These are phyloP conservation scores for Pleurotus platypus DNA, from an alignment of 768 basidiomycete species.

Conservation along the genomic window DNA sequence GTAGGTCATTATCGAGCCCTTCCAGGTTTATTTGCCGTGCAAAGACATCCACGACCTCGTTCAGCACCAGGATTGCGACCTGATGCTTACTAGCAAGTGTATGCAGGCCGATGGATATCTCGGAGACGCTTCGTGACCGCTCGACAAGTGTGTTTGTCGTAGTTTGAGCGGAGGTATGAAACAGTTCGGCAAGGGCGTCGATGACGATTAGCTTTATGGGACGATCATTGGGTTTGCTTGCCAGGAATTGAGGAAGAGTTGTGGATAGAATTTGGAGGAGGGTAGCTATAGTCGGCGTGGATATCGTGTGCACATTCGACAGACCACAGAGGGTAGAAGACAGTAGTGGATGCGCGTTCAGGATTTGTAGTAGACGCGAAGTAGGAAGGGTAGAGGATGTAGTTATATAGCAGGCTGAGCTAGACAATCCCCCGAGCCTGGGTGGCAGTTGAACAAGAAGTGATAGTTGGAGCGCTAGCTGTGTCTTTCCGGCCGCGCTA, in stretches of 20 bases:
- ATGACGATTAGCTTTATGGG: conserved; percentile 81
- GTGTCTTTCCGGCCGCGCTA: conserved; percentile 95
- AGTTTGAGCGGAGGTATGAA: conserved; percentile 61
- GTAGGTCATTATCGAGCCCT: conserved; percentile 31
- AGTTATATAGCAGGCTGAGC: conserved; percentile 75
- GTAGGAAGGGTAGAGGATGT: conserved; percentile 71
- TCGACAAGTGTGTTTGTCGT: conserved; percentile 62
- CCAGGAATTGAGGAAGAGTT: conserved; percentile 50
- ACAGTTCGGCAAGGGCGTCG: conserved; percentile 85
- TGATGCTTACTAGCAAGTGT: conserved; percentile 56
- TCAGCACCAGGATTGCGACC: conserved; percentile 79
- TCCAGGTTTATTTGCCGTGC: conserved; percentile 25
- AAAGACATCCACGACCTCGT: conserved; percentile 86
- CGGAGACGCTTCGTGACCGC: conserved; percentile 66
- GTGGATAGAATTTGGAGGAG: conserved; percentile 54
- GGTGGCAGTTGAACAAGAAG: conserved; percentile 71
- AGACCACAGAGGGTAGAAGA: conserved; percentile 42
- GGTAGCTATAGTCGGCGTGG: conserved; percentile 48
- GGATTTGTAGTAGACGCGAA: conserved; percentile 62
- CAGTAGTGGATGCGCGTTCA: conserved; percentile 45
- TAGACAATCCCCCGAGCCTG: conserved; percentile 52
- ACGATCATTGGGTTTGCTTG: conserved; percentile 24
- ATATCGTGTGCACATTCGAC: conserved; percentile 58
- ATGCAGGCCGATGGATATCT: conserved; percentile 71
- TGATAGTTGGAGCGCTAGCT: conserved; percentile 82